phyloP scores from a whole-genome alignment of 2,329 filamentous ascomycete genomes.

The Paraphoma chrysanthemicola region DNA sequence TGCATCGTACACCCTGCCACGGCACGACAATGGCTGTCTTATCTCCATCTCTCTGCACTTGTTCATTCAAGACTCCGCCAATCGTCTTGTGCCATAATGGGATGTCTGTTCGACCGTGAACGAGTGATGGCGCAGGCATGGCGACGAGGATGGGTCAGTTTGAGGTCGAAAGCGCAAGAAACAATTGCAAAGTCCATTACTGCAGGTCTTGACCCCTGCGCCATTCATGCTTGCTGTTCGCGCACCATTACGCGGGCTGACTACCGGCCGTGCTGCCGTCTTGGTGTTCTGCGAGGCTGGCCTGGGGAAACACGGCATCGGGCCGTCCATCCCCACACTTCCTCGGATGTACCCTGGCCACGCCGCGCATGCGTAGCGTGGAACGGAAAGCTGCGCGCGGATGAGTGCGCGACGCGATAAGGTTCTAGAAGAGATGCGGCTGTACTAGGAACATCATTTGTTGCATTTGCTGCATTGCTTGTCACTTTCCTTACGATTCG shows the following conservation, averaged over 20 bases:
- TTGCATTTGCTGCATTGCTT: background rate
- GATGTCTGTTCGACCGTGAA: constrained; percentile 2
- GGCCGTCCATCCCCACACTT: background rate
- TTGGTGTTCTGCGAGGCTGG: background rate
- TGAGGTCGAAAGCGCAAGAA: background rate
- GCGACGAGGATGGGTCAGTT: background rate
- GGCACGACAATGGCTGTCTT: constrained; percentile 4
- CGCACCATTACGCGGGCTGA: background rate
- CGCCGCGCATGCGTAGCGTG: background rate
- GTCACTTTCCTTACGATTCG: background rate
- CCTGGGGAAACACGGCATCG: background rate
- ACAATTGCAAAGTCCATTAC: background rate
- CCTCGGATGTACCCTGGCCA: background rate
- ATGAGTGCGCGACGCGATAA: background rate
- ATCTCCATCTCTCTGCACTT: constrained; percentile 1
- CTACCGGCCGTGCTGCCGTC: background rate
- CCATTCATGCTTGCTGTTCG: background rate
- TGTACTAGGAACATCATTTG: background rate
- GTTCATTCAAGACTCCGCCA: background rate
- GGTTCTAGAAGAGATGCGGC: background rate
- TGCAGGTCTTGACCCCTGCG: background rate
- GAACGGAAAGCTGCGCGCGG: background rate
- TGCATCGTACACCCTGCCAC: constrained; percentile 2
- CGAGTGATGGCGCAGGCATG: background rate
- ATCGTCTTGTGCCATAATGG: constrained; percentile 3